Base-by-base conservation (phyloP, 2,329 filamentous ascomycete genomes). In the Beauveria varroae region DNA sequence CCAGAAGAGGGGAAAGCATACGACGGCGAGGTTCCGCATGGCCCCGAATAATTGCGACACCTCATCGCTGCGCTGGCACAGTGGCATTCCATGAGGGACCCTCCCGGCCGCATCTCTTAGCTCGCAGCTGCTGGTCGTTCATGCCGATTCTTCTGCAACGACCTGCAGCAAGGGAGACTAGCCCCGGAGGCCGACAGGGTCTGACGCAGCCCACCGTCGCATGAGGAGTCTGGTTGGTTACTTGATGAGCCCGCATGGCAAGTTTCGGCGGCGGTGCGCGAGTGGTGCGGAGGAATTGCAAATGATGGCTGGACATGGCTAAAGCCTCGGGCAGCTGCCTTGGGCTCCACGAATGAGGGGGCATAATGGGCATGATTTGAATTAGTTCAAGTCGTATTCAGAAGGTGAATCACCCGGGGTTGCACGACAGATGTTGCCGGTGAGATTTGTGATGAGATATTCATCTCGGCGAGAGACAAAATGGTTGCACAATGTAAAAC, bases 51-150 rank as follows among this genome's bases (percentile, higher is more conserved):
- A 22, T 57, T 49, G 43, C 54, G 43, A 57, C 54, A 10, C 54
- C 47, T 28, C 14, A 37, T 49, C 47, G 54, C 54, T 57, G 44
- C 41, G 54, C 10, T 57, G 54, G 43, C 54, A 49, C 14, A 49
- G 54, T 40, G 54, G 14, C 54, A 57, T 57, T 24, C 20, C 54
- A 14, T 10, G n/a, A 24, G 14, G 54, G 43, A 49, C 54, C 54
- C 54, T 57, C 54, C 54, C 28, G 26, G 43, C 41, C 26, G 54
- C 54, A 49, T 49, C 54, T 40, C 14, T 49, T 57, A 57, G 54
- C 54, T 24, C 30, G 12, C 28, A 37, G 54, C 54, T 49, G 54
- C 41, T n/a, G 41, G 26, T 43, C 41, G 54, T 46, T 37, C 46
- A 46, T 56, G 26, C 54, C 41, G 54, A 22, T 56, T 56, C 34